Evolutionary conservation across 371 early-diverging fungal genomes (phyloP).

Genomic region (Syncephalastrum contaminatum): DNA sequence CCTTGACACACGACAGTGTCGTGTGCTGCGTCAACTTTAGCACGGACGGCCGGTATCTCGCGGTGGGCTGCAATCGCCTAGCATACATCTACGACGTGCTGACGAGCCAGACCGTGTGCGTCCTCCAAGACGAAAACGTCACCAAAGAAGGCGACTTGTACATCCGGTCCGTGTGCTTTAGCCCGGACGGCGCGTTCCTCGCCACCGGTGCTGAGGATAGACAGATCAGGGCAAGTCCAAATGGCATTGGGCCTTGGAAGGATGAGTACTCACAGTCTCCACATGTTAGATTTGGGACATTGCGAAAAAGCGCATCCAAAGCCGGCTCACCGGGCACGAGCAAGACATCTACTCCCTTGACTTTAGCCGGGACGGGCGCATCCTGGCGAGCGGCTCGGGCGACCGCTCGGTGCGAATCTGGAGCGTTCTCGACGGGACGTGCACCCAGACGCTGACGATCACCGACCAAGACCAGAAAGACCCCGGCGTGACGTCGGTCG

Average conservation of each 20-base stretch:
- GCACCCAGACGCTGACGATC: constrained; percentile 72
- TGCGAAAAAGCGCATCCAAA: constrained; percentile 64
- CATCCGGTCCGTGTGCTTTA: constrained; percentile 96
- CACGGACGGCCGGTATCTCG: constrained; percentile 83
- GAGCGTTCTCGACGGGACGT: constrained; percentile 78
- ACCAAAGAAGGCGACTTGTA: constrained; percentile 83
- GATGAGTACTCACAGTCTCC: too few relatives aligned
- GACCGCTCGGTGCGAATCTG: constrained; percentile 92
- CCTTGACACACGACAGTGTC: constrained; percentile 82
- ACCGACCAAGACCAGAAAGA: constrained; percentile 85
- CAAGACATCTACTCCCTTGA: constrained; percentile 97
- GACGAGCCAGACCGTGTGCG: constrained; percentile 65
- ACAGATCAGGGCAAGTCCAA: constrained; percentile 82
- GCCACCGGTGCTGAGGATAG: constrained; percentile 98
- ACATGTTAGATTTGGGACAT: constrained; percentile 74
- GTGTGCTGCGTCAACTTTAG: constrained; percentile 96
- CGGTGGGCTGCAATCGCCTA: constrained; percentile 90
- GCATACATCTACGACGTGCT: constrained; percentile 84
- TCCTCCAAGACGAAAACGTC: constrained; percentile 75
- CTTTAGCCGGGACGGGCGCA: constrained; percentile 90
- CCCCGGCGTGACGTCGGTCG: constrained; percentile 94
- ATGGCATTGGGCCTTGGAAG: too few relatives aligned
- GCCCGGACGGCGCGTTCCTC: constrained; percentile 87
- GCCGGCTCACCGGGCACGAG: constrained; percentile 84
- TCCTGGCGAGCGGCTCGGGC: constrained; percentile 93